Base-by-base conservation (phyloP, 2,329 filamentous ascomycete species). In the Amphichorda felina region DNA sequence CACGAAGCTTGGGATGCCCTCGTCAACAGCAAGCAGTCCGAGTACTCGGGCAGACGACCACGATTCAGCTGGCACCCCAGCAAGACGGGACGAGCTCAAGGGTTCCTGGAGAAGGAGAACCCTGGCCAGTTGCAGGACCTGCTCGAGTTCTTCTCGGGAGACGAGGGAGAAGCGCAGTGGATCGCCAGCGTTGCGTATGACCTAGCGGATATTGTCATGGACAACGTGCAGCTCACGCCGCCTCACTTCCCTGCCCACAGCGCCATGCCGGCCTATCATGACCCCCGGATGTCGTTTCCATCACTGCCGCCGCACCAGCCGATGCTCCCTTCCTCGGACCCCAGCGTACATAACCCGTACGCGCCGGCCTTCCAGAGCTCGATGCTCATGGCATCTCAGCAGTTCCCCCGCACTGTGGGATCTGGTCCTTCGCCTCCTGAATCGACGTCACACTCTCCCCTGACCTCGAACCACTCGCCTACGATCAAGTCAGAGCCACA, bases 111-210 rank as follows among this genome's bases (percentile, higher is more conserved):
- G 49, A 74, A 75, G 37, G 74, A 79, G 50, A 74, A 67, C 40
- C 68, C 70, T 7, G 74, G 75, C 10, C 72, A 77, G 42, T 56
- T 80, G 8, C 72, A 79, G 47, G 76, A 79, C 45, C 64, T 76
- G 7, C 63, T 81, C 18, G 76, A 81, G 47, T 76, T 76, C 46
- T 79, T 78, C 47, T 74, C 70, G 5, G 66, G 71, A 26, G 63
- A 69, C 24, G 68, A 65, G 33, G 63, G 70, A 34, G 70, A 75
- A 41, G 70, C 73, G 1, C 63, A 70, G 40, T 66, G 63, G 43
- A 64, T 80, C 30, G 71, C 75, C 10, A 61, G 64, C 36, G 60
- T 73, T 35, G 75, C 75, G 4, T 77, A 75, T 46, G 69, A 73
- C 21, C 55, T 72, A 38, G 72, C 68, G 15, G 63, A 68, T 19